Conservation (phyloP, 2,329 filamentous ascomycete species). For the Phialophora tarda region DNA sequence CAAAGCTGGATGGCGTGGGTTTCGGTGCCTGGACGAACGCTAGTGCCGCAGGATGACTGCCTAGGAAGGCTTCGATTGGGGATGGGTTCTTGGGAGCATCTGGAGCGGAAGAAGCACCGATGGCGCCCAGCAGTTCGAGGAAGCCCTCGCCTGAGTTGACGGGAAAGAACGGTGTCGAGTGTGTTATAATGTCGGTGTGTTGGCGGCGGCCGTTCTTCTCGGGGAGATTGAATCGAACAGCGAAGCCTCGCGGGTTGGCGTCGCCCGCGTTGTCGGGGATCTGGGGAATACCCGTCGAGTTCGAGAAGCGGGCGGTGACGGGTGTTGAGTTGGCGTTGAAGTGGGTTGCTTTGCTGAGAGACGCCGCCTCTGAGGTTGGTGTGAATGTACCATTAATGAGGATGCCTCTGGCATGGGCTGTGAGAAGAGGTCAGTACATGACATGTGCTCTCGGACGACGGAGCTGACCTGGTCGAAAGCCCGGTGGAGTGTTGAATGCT, state of each 20-base stretch:
- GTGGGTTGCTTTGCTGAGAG: constrained; percentile 57
- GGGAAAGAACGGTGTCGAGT: constrained; percentile 61
- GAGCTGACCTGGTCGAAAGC: constrained; percentile 48
- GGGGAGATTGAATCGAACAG: constrained; percentile 55
- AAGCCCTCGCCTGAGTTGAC: constrained; percentile 60
- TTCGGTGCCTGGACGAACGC: constrained; percentile 59
- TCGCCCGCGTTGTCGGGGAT: constrained; percentile 58
- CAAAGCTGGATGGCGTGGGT: constrained; percentile 57
- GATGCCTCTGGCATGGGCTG: constrained; percentile 62
- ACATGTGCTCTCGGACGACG: constrained; percentile 32
- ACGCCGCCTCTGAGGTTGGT: constrained; percentile 52
- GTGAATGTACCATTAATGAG: constrained; percentile 60
- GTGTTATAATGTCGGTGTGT: constrained; percentile 64
- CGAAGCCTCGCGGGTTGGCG: constrained; percentile 57
- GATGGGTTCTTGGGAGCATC: constrained; percentile 32
- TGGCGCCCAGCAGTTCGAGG: constrained; percentile 55
- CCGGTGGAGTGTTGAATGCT: constrained; percentile 50
- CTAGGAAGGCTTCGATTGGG: constrained; percentile 47
- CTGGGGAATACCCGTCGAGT: constrained; percentile 57
- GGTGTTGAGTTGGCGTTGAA: constrained; percentile 55
- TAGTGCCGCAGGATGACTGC: constrained; percentile 53
- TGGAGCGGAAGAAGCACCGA: constrained; percentile 44
- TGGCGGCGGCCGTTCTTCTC: constrained; percentile 46
- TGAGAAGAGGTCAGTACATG: constrained; percentile 47
- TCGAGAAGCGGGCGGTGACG: constrained; percentile 58